Evolutionary conservation across 768 basidiomycete species (phyloP).

Genomic region (Inosperma sp.): DNA sequence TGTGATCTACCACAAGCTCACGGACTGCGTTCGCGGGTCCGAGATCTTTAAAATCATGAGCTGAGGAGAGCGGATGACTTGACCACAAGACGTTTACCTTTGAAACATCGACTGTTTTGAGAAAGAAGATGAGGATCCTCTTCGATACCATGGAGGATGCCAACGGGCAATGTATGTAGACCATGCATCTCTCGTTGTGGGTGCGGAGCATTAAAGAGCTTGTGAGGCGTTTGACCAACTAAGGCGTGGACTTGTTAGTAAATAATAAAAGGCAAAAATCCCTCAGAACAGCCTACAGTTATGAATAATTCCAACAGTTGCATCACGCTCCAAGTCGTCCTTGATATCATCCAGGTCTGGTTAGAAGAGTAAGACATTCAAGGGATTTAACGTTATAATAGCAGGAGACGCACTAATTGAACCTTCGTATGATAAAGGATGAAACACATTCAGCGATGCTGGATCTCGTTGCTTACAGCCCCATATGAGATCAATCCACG

Average conservation of each 20-base stretch:
- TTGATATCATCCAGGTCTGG: conserved; percentile 81
- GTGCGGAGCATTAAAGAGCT: conserved; percentile 75
- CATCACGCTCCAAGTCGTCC: conserved; percentile 84
- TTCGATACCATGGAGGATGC: conserved; percentile 68
- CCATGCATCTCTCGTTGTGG: conserved; percentile 72
- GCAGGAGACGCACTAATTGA: conserved; percentile 55
- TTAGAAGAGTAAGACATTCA: background rate
- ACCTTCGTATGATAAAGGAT: conserved; percentile 91
- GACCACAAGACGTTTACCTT: conserved; percentile 37
- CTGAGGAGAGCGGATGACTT: background rate
- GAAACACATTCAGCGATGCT: conserved; percentile 77
- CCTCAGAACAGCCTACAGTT: conserved; percentile 57
- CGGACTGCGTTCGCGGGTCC: conserved; percentile 44
- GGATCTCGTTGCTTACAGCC: conserved; percentile 79
- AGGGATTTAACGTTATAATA: background rate
- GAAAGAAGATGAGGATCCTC: conserved; percentile 73
- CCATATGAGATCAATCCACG: conserved; percentile 96
- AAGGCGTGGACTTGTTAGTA: background rate
- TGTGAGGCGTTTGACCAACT: conserved; percentile 92
- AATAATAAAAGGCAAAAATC: background rate
- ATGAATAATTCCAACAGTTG: conserved; percentile 92
- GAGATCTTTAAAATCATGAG: conserved; percentile 37
- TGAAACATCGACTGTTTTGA: conserved; percentile 52
- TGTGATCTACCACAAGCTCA: conserved; percentile 48
- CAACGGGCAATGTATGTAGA: conserved; percentile 64